phyloP scores from a whole-genome alignment of 2,329 filamentous ascomycete genomes.

The Exophiala sideris region DNA sequence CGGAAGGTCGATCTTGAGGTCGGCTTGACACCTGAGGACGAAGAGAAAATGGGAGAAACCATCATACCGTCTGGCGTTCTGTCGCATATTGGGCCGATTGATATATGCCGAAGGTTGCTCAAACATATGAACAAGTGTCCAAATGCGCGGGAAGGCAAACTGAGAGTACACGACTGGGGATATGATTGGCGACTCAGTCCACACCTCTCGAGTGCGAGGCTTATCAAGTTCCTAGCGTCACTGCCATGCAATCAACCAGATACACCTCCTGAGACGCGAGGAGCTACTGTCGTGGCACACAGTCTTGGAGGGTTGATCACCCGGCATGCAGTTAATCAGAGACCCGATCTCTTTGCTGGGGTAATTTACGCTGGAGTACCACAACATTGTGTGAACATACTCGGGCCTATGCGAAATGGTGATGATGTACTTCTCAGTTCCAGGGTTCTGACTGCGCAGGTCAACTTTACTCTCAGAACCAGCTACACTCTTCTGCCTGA shows the following conservation, averaged over 20 bases:
- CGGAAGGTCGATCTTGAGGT: conserved; percentile 90
- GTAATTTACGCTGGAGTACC: conserved; percentile 83
- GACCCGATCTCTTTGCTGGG: conserved; percentile 79
- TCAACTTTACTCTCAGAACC: conserved; percentile 87
- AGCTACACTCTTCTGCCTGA: conserved; percentile 82
- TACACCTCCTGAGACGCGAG: conserved; percentile 53
- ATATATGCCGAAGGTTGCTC: conserved; percentile 79
- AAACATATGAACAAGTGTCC: conserved; percentile 71
- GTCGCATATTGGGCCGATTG: conserved; percentile 86
- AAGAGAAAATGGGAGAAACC: conserved; percentile 75
- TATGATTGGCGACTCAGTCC: conserved; percentile 94
- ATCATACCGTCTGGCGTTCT: conserved; percentile 85
- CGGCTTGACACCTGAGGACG: conserved; percentile 74
- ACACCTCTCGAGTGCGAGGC: conserved; percentile 64
- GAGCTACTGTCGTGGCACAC: conserved; percentile 80
- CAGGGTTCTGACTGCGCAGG: conserved; percentile 83
- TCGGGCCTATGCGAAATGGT: conserved; percentile 86
- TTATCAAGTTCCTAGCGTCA: conserved; percentile 69
- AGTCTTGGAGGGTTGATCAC: conserved; percentile 83
- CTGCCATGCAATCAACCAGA: conserved; percentile 70
- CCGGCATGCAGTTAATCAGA: conserved; percentile 79
- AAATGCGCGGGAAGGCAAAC: conserved; percentile 66
- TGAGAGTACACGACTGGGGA: conserved; percentile 84
- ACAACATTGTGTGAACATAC: conserved; percentile 82
- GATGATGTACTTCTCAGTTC: conserved; percentile 88